Evolutionary conservation across 2,329 filamentous ascomycete genomes (phyloP).

Genomic region (Leptographium galeiforme): DNA sequence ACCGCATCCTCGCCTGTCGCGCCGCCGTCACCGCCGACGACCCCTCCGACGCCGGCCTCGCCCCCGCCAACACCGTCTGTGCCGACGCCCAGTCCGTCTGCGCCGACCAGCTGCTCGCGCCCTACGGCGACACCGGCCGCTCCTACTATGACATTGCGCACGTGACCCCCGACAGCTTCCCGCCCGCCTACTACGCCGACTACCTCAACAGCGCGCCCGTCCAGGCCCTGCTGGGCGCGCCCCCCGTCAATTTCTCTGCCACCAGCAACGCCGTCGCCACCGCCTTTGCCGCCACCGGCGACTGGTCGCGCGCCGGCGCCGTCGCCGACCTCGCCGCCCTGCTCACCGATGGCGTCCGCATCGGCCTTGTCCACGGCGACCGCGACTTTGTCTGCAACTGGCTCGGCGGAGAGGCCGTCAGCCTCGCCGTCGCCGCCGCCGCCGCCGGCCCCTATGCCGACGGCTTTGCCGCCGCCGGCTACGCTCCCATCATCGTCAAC

Average conservation of each 20-base stretch:
- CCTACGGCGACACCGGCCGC: constrained; percentile 41
- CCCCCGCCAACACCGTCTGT: constrained; percentile 31
- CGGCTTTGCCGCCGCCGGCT: constrained; percentile 53
- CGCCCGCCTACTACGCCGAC: constrained; percentile 44
- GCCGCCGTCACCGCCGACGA: constrained; percentile 25
- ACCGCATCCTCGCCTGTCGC: constrained; percentile 39
- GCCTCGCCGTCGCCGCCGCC: constrained; percentile 43
- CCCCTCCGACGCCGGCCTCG: constrained; percentile 25
- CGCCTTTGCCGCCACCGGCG: constrained; percentile 37
- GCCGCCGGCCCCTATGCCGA: constrained; percentile 31
- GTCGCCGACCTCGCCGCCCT: constrained; percentile 46
- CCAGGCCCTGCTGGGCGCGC: constrained; percentile 46
- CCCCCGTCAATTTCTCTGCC: constrained; percentile 46
- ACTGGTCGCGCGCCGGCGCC: constrained; percentile 49
- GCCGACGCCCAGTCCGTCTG: constrained; percentile 40
- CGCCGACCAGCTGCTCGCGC: constrained; percentile 39
- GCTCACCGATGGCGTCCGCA: constrained; percentile 47
- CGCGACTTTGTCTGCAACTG: constrained; percentile 53
- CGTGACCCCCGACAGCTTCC: constrained; percentile 43
- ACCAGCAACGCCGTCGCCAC: constrained; percentile 30
- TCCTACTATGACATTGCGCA: constrained; percentile 51
- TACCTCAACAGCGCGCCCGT: constrained; percentile 49
- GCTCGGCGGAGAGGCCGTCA: constrained; percentile 64
- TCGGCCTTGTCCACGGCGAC: constrained; percentile 60
- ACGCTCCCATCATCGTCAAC: constrained; percentile 58